Evolutionary conservation across 2,329 filamentous ascomycete species (phyloP), one percentile per base, ranked within the genome.

Genomic region (Botrytis fragariae): DNA sequence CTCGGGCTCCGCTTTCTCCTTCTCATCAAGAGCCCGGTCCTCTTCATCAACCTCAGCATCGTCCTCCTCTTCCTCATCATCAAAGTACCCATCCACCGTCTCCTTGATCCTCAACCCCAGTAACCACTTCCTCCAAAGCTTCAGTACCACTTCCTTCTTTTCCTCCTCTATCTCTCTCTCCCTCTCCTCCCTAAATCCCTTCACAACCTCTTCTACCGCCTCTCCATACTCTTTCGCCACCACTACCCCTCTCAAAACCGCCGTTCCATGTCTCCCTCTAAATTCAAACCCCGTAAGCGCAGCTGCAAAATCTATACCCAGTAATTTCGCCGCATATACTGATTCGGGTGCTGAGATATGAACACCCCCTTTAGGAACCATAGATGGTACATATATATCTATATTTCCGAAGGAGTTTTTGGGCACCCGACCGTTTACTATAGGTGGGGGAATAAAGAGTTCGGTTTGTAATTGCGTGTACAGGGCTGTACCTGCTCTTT

Each of bases 391-490:
- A 81, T 95, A 98, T 57, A 97, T 88, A 79, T 98, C 96, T 74
- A 98, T 91, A 79, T 99, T 99, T 18, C 94, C 94, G 81, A 94
- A 99, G 29, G 92, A 91, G 80, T 99, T 99, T 83, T 93, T 95
- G 0, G 96, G 95, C 1, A 98, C 87, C 20, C 86, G 85, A 0
- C 94, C 95, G 69, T 90, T 84, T 5, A 92, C 85, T 1, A 98
- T 91, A 0, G 94, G 91, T 1, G 93, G 92, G 0, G 95, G 89
- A 20, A 88, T 83, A 81, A 97, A 98, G 0, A 91, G 74, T 22
- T 92, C 88, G 0, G 95, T 93, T 79, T 94, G 90, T 14, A 89
- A 86, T 29, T 85, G 80, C 0, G 85, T 89, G 78, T 88, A 92
- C 1, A 91, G 82, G 1, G 90, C 89, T 1, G 85, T 88, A 3